These are phyloP conservation scores for Neoboletus subvelutipes DNA, from an alignment of 768 basidiomycete species.

Conservation along the genomic window DNA sequence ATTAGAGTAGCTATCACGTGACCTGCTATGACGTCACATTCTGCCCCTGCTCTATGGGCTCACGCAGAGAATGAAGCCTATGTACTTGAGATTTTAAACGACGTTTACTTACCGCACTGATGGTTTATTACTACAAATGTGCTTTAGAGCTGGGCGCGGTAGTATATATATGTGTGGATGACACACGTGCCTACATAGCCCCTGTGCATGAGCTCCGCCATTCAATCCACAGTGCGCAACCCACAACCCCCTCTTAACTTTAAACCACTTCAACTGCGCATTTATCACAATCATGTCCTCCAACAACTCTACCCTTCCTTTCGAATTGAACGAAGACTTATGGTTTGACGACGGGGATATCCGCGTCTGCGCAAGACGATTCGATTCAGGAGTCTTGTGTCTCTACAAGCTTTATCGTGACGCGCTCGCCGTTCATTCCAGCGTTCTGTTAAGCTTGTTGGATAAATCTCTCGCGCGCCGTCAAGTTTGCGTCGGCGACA, in stretches of 20 bases:
- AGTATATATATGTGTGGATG: neutral
- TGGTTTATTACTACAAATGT: neutral
- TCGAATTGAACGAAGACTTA: neutral
- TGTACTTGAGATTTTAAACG: too few species aligned
- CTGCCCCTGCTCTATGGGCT: too few species aligned
- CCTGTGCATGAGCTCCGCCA: neutral
- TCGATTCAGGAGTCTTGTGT: slow-evolving; percentile 2
- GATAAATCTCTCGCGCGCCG: neutral
- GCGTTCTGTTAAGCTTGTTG: neutral
- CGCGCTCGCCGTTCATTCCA: slow-evolving; percentile 3
- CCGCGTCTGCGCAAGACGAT: slow-evolving; percentile 3
- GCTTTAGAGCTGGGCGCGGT: neutral
- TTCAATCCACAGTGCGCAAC: neutral
- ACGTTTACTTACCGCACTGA: neutral
- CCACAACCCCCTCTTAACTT: neutral
- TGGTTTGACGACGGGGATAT: slow-evolving; percentile 11
- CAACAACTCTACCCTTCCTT: neutral
- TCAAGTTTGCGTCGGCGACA: neutral
- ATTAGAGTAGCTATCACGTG: too few species aligned
- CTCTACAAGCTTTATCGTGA: slow-evolving; percentile 9
- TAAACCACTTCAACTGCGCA: neutral
- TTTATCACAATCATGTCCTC: neutral
- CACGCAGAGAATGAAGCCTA: too few species aligned
- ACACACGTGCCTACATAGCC: neutral
- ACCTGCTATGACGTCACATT: too few species aligned